These are phyloP conservation scores for Pythium grandisporangium DNA, from an alignment of 352 stramenopile species.

Conservation along the genomic window DNA sequence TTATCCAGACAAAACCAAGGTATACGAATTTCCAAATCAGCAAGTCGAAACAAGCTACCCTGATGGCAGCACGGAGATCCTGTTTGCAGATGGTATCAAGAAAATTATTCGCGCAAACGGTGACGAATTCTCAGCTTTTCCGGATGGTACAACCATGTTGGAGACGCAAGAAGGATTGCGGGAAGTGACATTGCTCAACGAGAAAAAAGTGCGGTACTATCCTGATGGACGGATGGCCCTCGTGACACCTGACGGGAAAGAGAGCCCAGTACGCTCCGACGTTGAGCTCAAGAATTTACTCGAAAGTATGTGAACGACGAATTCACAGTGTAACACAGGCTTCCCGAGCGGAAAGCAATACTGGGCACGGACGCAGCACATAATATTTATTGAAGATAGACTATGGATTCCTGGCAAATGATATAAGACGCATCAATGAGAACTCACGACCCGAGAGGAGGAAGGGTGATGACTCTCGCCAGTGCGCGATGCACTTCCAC, in stretches of 20 bases:
- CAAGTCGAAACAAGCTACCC: constrained; percentile 92
- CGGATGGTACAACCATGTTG: constrained; percentile 77
- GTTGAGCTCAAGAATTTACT: constrained; percentile 52
- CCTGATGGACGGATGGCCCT: constrained; percentile 62
- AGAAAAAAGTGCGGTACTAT: constrained; percentile 66
- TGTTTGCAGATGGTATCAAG: constrained; percentile 91
- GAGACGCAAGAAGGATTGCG: constrained; percentile 58
- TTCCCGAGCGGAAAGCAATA: too few species aligned
- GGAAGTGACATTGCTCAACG: constrained; percentile 71
- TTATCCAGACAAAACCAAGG: constrained; percentile 88
- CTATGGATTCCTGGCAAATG: too few species aligned
- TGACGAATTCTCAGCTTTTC: constrained; percentile 76
- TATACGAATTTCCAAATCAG: constrained; percentile 96
- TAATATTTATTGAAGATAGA: too few species aligned
- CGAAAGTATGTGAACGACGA: constrained; percentile 14
- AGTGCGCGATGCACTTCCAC: constrained; percentile 19
- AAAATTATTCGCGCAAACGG: constrained; percentile 76
- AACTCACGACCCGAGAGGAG: too few species aligned
- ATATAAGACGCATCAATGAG: too few species aligned
- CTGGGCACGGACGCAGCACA: too few species aligned
- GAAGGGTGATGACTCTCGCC: constrained; percentile 13
- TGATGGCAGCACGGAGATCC: constrained; percentile 91
- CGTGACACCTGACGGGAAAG: constrained; percentile 26
- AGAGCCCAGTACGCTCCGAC: constrained; percentile 52
- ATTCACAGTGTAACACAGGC: too few species aligned